Evolutionary conservation across 495 filamentous ascomycete species (phyloP), one percentile per base, ranked within the genome.

Genomic region (Neurospora sp.): DNA sequence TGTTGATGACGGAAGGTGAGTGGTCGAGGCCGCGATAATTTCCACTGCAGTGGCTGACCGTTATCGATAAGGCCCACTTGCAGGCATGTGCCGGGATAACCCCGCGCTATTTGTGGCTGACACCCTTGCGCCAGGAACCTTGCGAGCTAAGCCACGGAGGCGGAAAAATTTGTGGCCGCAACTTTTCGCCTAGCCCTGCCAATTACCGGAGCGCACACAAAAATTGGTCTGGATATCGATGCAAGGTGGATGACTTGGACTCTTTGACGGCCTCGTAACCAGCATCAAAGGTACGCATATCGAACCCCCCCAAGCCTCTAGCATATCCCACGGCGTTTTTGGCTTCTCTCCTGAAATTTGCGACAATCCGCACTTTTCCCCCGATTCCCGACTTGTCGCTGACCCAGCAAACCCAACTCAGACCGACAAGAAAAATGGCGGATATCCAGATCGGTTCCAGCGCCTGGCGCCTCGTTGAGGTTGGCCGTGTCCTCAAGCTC

Each of bases 401-500:
- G 78, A 81, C 77, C 75, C 72, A 48, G 70, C 74, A 69, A 54
- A 62, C 73, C 40, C 62, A 73, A 44, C 41, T 38, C 66, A 77
- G 75, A 76, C 71, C 76, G 75, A 76, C 79, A 74, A 75, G 74
- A 74, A 79, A 77, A 78, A 81, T 81, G 80, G 76, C 80, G 74
- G 77, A 79, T 72, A 78, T 81, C 73, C 72, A 79, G 54, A 77
- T 81, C 75, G 80, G 78, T 76, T 71, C 76, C 70, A 81, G 79
- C 75, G 76, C 75, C 69, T 97, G 92, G 93, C 94, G 93, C 84
- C 88, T 92, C 81, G 93, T 99, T 82, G 94, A 99, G 89, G 92
- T 98, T 86, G 96, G 96, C 88, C 94, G 96, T 79, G 91, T 96
- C 77, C 90, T 97, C 76, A 79, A 81, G 76, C 92, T 90, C 76